phyloP scores from a whole-genome alignment of 192 early-diverging fungal genomes.

The Coemansia sp. region DNA sequence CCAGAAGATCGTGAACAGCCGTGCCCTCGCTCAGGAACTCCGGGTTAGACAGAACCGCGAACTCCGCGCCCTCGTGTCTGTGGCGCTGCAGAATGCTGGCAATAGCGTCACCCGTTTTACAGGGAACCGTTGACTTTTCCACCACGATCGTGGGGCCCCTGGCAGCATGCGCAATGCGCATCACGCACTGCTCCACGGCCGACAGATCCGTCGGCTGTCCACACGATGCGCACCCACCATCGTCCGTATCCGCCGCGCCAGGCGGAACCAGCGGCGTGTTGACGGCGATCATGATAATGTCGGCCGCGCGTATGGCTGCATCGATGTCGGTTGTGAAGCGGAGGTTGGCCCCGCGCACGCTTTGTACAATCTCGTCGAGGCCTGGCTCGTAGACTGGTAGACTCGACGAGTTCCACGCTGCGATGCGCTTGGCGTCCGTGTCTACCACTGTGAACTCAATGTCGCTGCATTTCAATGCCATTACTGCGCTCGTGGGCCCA shows the following conservation, averaged over 20 bases:
- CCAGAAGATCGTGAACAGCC: conserved; percentile 76
- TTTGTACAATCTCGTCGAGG: conserved; percentile 80
- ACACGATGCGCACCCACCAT: neutral
- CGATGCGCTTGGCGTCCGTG: conserved; percentile 75
- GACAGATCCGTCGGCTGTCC: conserved; percentile 81
- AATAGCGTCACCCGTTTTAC: conserved; percentile 84
- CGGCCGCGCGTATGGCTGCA: conserved; percentile 70
- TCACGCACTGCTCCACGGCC: conserved; percentile 73
- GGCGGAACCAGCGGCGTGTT: conserved; percentile 87
- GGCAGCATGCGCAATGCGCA: conserved; percentile 80
- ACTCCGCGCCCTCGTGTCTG: conserved; percentile 63
- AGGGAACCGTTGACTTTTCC: conserved; percentile 94
- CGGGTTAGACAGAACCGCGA: conserved; percentile 90
- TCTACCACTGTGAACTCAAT: conserved; percentile 92
- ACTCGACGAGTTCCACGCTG: conserved; percentile 84
- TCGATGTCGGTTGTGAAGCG: conserved; percentile 87
- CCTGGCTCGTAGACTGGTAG: conserved; percentile 94
- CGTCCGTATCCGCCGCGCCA: conserved; percentile 28
- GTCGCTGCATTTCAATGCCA: conserved; percentile 83
- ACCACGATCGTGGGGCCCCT: conserved; percentile 84
- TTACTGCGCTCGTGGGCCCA: conserved; percentile 90
- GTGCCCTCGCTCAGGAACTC: conserved; percentile 96
- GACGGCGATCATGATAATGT: conserved; percentile 91
- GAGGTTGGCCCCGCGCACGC: conserved; percentile 75
- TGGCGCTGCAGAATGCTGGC: conserved; percentile 77